Conservation (phyloP, 306 rosid species). For the Cucumis hystrix region DNA sequence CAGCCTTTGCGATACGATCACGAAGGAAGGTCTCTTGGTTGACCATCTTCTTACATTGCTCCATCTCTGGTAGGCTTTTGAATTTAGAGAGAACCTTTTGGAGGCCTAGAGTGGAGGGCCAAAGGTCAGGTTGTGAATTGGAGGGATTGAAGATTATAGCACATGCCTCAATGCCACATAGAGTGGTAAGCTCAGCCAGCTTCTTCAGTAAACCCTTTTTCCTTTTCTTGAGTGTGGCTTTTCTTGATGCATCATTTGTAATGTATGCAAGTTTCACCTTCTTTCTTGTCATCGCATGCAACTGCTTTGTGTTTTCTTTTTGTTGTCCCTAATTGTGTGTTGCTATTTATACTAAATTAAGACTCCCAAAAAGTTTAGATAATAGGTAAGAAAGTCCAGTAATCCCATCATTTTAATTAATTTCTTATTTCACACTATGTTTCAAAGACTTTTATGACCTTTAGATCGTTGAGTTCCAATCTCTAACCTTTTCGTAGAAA, state of each 20-base stretch:
- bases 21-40: constrained; percentile 22
- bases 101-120: constrained; percentile 19
- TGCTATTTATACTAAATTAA: too few species aligned
- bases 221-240: constrained; percentile 18
- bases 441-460: too few species aligned
- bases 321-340: too few species aligned
- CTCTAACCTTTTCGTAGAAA: too few species aligned
- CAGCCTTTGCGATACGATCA: constrained; percentile 17
- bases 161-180: constrained; percentile 32
- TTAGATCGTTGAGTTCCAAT: too few species aligned
- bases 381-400: too few species aligned
- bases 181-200: constrained; percentile 13
- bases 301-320: too few species aligned
- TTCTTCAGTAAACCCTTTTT: constrained; percentile 16
- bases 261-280: constrained; percentile 17
- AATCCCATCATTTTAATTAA: too few species aligned
- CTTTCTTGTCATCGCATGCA: constrained; percentile 12
- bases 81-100: not conserved
- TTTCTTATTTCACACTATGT: too few species aligned
- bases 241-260: constrained; percentile 8
- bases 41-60: constrained; percentile 24
- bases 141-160: constrained; percentile 27
- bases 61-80: constrained; percentile 17
- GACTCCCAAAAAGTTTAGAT: too few species aligned
- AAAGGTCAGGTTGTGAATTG: constrained; percentile 13